Evolutionary conservation across 1,284 basidiomycete genomes (phyloP).

Genomic region (Naganishia cerealis): DNA sequence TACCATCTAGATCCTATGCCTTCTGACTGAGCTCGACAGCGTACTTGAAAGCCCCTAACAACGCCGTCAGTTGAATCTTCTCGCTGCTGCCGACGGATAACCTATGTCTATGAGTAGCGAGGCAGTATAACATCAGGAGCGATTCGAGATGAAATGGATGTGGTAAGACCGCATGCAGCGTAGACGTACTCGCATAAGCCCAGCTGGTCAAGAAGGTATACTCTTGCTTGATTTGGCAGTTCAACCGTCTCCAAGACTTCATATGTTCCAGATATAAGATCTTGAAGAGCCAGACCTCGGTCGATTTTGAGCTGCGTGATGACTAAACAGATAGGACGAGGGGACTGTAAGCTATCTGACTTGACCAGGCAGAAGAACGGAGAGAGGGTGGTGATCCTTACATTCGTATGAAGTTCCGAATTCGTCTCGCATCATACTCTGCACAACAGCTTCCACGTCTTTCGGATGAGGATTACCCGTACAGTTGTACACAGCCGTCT

Average conservation of each 20-base stretch:
- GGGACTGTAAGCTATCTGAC: slow-evolving; percentile 4
- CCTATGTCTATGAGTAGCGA: slow-evolving; percentile 69
- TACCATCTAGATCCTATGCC: not conserved
- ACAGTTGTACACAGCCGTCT: slow-evolving; percentile 91
- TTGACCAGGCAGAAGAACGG: not conserved
- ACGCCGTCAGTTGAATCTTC: slow-evolving; percentile 87
- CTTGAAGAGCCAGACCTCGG: slow-evolving; percentile 89
- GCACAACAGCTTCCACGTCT: slow-evolving; percentile 89
- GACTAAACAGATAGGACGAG: slow-evolving; percentile 60
- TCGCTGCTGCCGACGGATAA: slow-evolving; percentile 90
- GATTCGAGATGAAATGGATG: slow-evolving; percentile 1
- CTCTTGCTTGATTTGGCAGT: slow-evolving; percentile 77
- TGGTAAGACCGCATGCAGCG: not conserved
- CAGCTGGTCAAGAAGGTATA: slow-evolving; percentile 86
- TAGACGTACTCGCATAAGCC: slow-evolving; percentile 80
- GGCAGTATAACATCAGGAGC: slow-evolving; percentile 9
- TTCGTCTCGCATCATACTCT: slow-evolving; percentile 94
- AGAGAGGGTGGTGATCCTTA: slow-evolving; percentile 53
- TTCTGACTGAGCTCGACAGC: slow-evolving; percentile 66
- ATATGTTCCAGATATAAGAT: slow-evolving; percentile 89
- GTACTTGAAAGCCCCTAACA: slow-evolving; percentile 91
- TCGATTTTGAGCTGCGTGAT: slow-evolving; percentile 83
- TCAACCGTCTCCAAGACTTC: slow-evolving; percentile 86
- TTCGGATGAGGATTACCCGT: slow-evolving; percentile 93
- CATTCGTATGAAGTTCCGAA: slow-evolving; percentile 89